A percentile compares a stretch with the other conserved stretches of the same genome.
Conservation (phyloP, 2,329 filamentous ascomycete genomes). For the Cytospora leucostoma region DNA sequence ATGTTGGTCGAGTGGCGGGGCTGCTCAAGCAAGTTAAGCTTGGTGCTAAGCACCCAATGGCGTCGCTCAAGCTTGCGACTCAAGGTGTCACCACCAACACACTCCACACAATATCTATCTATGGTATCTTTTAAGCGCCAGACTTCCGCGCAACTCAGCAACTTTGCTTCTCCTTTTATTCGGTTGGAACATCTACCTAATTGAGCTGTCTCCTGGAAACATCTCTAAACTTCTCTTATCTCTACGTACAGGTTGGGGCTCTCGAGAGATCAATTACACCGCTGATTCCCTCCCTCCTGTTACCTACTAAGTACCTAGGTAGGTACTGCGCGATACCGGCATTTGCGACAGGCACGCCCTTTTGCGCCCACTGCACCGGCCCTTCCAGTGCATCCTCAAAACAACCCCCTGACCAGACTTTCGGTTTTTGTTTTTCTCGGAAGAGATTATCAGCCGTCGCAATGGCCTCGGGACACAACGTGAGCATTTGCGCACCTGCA, state of each 20-base stretch:
- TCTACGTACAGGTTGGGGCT: not conserved
- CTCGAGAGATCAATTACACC: not conserved
- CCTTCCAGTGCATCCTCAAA: not conserved
- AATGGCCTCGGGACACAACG: slow-evolving; percentile 51
- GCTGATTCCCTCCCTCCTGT: not conserved
- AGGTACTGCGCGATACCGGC: not conserved
- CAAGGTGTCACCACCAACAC: not conserved
- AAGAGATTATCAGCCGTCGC: not conserved
- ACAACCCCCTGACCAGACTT: not conserved
- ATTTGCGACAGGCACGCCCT: slow-evolving; percentile 9
- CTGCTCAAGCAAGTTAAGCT: not conserved
- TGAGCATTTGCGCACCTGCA: slow-evolving; percentile 31
- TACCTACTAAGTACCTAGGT: not conserved
- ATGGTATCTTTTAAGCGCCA: slow-evolving; percentile 9
- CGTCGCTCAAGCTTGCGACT: slow-evolving; percentile 17
- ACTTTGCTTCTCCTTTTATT: slow-evolving; percentile 1
- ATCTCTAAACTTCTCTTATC: not conserved
- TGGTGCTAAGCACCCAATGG: slow-evolving; percentile 11
- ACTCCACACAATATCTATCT: slow-evolving; percentile 7
- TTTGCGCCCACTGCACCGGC: not conserved
- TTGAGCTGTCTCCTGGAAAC: not conserved
- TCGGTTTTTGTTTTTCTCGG: not conserved
- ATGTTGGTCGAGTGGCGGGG: not conserved
- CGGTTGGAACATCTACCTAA: not conserved
- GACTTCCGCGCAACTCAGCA: slow-evolving; percentile 6